These are phyloP conservation scores for Annulohypoxylon bovei DNA, from an alignment of 495 filamentous ascomycete species.

Conservation along the genomic window DNA sequence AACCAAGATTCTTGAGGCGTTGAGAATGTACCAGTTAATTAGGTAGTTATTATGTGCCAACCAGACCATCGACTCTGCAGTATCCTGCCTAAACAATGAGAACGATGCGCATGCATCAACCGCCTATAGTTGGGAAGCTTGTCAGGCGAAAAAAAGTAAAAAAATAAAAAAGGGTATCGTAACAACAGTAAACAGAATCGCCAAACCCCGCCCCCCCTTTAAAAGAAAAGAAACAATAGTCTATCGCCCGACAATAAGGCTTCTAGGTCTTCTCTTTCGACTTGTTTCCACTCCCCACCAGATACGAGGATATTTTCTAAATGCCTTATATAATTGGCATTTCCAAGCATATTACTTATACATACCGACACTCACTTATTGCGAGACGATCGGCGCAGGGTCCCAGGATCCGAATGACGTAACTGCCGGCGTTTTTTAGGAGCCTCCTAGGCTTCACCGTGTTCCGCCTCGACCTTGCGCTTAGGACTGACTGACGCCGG, in stretches of 20 bases:
- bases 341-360: background rate
- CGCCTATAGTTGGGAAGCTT: background rate
- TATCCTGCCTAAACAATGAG: background rate
- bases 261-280: background rate
- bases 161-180: constrained; percentile 34
- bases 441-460: constrained; percentile 11
- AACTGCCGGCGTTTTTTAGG: background rate
- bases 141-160: background rate
- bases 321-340: background rate
- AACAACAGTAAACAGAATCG: background rate
- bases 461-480: constrained; percentile 20
- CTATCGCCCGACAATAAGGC: background rate
- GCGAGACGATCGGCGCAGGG: background rate
- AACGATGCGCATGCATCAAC: background rate
- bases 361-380: background rate
- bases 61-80: background rate
- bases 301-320: background rate
- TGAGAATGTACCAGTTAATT: background rate
- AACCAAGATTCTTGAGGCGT: background rate
- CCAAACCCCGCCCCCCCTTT: background rate
- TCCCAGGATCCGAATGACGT: background rate
- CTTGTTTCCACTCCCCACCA: background rate
- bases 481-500: constrained; percentile 15
- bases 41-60: background rate
- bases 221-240: background rate